phyloP scores from a whole-genome alignment of 768 basidiomycete species.

The Trichaptum fuscoviolaceum region DNA sequence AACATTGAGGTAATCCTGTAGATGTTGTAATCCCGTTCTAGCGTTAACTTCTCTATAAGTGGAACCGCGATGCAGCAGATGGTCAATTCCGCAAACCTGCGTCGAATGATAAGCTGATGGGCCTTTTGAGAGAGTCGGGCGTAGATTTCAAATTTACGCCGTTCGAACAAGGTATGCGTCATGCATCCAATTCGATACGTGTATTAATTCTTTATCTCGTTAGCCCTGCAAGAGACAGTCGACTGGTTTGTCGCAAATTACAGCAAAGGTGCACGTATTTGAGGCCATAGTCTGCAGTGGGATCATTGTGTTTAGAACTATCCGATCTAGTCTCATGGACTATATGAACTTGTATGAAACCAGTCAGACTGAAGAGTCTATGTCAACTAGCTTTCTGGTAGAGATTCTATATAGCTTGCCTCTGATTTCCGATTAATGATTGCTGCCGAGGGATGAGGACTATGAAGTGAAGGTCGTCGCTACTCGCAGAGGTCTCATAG shows the following conservation, averaged over 20 bases:
- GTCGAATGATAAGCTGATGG: conserved; percentile 81
- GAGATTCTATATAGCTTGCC: no score
- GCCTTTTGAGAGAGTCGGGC: conserved; percentile 51
- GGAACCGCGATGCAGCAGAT: conserved; percentile 40
- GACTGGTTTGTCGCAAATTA: conserved; percentile 87
- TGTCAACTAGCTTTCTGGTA: no score
- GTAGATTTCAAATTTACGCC: conserved; percentile 80
- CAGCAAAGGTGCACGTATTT: conserved; percentile 6
- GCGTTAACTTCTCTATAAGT: background rate
- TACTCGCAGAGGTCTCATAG: no score
- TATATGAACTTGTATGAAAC: no score
- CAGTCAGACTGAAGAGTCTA: no score
- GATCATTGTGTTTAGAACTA: background rate
- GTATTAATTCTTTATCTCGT: conserved; percentile 6
- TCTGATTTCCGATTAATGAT: no score
- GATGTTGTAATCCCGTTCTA: background rate
- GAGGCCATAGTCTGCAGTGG: background rate
- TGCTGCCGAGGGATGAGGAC: no score
- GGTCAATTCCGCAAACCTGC: conserved; percentile 97
- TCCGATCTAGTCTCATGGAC: background rate
- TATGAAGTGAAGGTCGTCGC: no score
- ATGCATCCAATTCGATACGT: background rate
- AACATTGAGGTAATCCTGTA: background rate
- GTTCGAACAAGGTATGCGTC: conserved; percentile 65
- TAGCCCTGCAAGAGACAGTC: conserved; percentile 73